Evolutionary conservation across 768 basidiomycete genomes (phyloP).

Genomic region (Fomitopsis pulvina): DNA sequence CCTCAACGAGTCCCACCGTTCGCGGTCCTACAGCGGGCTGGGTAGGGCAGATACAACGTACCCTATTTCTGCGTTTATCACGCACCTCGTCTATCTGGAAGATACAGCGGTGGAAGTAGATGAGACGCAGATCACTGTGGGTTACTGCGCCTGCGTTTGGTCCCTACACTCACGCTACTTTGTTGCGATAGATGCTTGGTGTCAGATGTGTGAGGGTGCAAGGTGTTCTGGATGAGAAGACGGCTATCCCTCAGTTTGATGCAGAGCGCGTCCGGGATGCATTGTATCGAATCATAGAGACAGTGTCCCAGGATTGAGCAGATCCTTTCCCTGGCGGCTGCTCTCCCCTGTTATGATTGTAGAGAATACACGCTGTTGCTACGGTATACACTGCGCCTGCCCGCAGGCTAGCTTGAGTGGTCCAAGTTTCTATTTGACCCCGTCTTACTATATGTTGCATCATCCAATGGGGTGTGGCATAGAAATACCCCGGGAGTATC

Average conservation of each 20-base stretch:
- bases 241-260: slow-evolving; percentile 35
- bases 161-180: not conserved
- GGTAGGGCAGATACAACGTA: slow-evolving; percentile 58
- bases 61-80: slow-evolving; percentile 75
- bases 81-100: slow-evolving; percentile 75
- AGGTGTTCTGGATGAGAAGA: slow-evolving; percentile 19
- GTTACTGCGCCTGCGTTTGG: slow-evolving; percentile 18
- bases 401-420: too few species aligned
- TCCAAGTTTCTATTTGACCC: too few species aligned
- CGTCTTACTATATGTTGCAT: too few species aligned
- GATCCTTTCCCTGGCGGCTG: too few species aligned
- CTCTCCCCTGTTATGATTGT: too few species aligned
- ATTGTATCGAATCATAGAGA: not conserved
- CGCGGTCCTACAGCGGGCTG: slow-evolving; percentile 41
- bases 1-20: slow-evolving; percentile 55
- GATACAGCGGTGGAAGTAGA: slow-evolving; percentile 61
- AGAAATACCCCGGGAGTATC: too few species aligned
- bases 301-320: too few species aligned
- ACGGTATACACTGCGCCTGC: too few species aligned
- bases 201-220: slow-evolving; percentile 51
- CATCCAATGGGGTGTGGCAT: too few species aligned
- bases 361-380: too few species aligned
- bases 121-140: slow-evolving; percentile 50
- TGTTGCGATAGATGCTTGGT: slow-evolving; percentile 41
- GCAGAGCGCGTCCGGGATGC: slow-evolving; percentile 38